Conservation (phyloP, 78 protist genomes). For the Neovahlkampfia damariscottae region DNA sequence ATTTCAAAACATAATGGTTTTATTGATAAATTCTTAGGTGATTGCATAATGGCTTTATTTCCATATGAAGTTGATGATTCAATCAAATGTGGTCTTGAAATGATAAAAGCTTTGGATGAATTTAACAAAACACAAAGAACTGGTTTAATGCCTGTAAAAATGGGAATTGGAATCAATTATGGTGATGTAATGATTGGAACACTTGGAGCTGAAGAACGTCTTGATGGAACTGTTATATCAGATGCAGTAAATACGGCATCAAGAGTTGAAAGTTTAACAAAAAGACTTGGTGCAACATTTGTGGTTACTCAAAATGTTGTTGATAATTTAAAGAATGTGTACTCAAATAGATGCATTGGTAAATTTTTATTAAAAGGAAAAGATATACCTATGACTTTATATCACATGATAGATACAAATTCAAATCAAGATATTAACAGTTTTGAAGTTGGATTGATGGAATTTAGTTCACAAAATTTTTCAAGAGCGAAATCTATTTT, state of each 20-base stretch:
- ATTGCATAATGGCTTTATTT: conserved; percentile 27
- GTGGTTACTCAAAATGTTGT: conserved; percentile 1
- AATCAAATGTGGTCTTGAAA: conserved; percentile 8
- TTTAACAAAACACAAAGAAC: background rate
- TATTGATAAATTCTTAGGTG: conserved; percentile 47
- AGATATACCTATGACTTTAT: background rate
- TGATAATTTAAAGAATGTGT: background rate
- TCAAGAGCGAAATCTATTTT: too few relatives aligned
- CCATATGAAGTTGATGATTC: conserved; percentile 12
- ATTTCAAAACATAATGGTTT: conserved; percentile 20
- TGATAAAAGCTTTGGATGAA: conserved; percentile 1
- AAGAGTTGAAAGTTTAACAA: conserved; percentile 26
- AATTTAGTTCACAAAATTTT: too few relatives aligned
- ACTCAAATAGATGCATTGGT: background rate
- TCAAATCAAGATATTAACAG: too few relatives aligned
- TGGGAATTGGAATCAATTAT: conserved; percentile 36
- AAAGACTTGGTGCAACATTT: background rate
- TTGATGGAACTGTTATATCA: conserved; percentile 34
- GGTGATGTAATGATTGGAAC: conserved; percentile 33
- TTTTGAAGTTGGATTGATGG: too few relatives aligned
- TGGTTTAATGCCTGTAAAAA: background rate
- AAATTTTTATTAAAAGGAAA: background rate
- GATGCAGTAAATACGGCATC: conserved; percentile 38
- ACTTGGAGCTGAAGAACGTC: conserved; percentile 21
- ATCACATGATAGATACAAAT: background rate